These are phyloP conservation scores for Colletotrichum karsti DNA, from an alignment of 2,329 filamentous ascomycete species.

Conservation along the genomic window DNA sequence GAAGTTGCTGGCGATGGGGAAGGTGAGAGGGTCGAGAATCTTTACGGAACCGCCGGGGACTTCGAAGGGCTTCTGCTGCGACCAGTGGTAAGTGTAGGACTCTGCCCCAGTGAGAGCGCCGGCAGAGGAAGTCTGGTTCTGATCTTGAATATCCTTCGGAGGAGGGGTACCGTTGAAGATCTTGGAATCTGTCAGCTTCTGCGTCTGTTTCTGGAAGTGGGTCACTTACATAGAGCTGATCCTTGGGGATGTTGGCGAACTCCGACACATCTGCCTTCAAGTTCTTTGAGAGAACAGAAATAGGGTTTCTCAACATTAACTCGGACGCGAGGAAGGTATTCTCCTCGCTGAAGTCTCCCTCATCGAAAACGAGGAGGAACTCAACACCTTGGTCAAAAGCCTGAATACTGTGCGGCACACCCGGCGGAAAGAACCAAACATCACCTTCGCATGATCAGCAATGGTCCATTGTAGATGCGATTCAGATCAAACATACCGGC, in stretches of 20 bases:
- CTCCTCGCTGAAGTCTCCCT: constrained; percentile 66
- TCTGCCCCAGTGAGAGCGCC: constrained; percentile 47
- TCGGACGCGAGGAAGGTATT: constrained; percentile 66
- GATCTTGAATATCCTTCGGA: constrained; percentile 52
- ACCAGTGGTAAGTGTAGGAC: constrained; percentile 61
- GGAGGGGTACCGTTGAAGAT: constrained; percentile 62
- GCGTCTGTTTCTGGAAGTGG: fast-evolving
- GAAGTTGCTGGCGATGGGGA: constrained; percentile 64
- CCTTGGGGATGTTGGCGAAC: constrained; percentile 55
- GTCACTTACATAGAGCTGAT: constrained; percentile 50
- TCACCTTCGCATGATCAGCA: constrained; percentile 45
- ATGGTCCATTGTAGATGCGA: fast-evolving
- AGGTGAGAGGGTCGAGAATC: constrained; percentile 64
- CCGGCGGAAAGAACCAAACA: constrained; percentile 62
- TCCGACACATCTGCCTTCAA: constrained; percentile 55
- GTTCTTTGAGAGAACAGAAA: constrained; percentile 64
- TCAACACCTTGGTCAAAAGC: constrained; percentile 63
- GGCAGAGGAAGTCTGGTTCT: constrained; percentile 55
- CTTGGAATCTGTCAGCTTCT: neutral
- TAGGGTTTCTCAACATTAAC: constrained; percentile 58
- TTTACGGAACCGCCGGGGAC: constrained; percentile 67
- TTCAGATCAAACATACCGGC: constrained; percentile 28
- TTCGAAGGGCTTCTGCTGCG: constrained; percentile 56
- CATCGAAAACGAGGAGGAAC: constrained; percentile 69
- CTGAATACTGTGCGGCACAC: constrained; percentile 61